Conservation (phyloP, 768 basidiomycete genomes). For the Termitomyces sp. region DNA sequence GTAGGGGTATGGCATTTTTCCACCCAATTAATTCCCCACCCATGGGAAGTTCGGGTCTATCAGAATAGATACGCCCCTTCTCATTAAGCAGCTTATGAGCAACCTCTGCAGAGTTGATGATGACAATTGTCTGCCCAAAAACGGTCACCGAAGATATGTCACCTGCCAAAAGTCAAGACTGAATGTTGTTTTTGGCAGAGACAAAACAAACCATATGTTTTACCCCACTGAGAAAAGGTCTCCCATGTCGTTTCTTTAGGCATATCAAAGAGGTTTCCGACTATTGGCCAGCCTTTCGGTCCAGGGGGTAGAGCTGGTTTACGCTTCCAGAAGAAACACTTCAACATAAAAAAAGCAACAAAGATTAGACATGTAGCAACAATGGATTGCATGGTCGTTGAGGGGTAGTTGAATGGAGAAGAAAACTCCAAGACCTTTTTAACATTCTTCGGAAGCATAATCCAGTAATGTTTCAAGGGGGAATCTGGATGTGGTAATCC, state of each 20-base stretch:
- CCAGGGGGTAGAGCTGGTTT: slow-evolving; percentile 31
- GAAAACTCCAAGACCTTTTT: background rate
- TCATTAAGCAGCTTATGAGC: slow-evolving; percentile 53
- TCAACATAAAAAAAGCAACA: background rate
- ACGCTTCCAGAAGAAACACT: background rate
- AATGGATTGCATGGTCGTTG: background rate
- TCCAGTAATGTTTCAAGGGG: too few relatives aligned
- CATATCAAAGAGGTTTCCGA: slow-evolving; percentile 35
- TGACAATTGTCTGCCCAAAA: slow-evolving; percentile 44
- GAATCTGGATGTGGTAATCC: too few relatives aligned
- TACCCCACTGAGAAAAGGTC: slow-evolving; percentile 29
- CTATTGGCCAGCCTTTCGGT: slow-evolving; percentile 33
- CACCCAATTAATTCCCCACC: slow-evolving; percentile 31
- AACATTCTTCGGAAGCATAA: background rate
- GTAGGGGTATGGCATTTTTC: slow-evolving; percentile 11
- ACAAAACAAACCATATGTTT: slow-evolving; percentile 29
- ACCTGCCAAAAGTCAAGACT: background rate
- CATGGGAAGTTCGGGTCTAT: slow-evolving; percentile 40
- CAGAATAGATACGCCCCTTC: slow-evolving; percentile 53
- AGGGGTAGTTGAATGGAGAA: background rate
- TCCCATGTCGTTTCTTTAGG: slow-evolving; percentile 26
- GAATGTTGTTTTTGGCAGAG: background rate
- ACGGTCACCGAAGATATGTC: slow-evolving; percentile 11
- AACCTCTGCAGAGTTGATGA: slow-evolving; percentile 39
- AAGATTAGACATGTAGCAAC: background rate